Base-by-base conservation (phyloP, 2,329 filamentous ascomycete species). In the Pyrenophora teres region DNA sequence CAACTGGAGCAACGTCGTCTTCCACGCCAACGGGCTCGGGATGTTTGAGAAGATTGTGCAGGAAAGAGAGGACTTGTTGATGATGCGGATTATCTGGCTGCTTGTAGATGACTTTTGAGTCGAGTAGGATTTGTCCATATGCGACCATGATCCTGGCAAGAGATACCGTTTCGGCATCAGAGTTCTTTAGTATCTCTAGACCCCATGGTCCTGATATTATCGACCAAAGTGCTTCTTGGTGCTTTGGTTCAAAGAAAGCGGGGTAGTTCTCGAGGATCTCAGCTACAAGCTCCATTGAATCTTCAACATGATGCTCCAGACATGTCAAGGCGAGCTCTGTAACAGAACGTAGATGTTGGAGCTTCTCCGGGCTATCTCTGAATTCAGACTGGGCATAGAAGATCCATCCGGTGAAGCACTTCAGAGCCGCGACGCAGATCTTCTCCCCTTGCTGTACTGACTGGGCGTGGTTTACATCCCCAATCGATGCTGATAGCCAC, bases 1-100 rank as follows among this genome's bases (percentile, higher is more conserved):
- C 84, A 1, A 85, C 83, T 0, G 89, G 83, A 48, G 90, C 92
- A 9, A 92, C 84, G 57, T 84, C 86, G 63, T 94, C 88, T 48
- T 93, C 89, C 3, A 82, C 82, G 1, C 87, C 85, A 1, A 88
- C 83, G 61, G 84, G 82, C 1, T 89, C 89, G 10, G 84, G 78
- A 10, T 85, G 82, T 16, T 81, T 81, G 19, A 92, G 77, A 4
- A 94, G 79, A 3, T 85, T 83, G 53, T 82, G 84, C n/a, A 90
- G 77, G 30, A 79, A 81, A 7, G 67, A 68, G 39, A 73, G 59
- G 30, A 74, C 67, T 43, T 74, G 67, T 25, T 71, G 66, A 40
- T 71, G 60, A 36, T 72, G 67, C 4, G 62, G 40, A 50, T 64
- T 60, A 8, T 66, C 61, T 6, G 67, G 66, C 83, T 80, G 38